Percentiles rank a stretch among this genome's conserved stretches.
Conservation (phyloP, 176 grass and related monocot genomes). For the Carex littledalei region DNA sequence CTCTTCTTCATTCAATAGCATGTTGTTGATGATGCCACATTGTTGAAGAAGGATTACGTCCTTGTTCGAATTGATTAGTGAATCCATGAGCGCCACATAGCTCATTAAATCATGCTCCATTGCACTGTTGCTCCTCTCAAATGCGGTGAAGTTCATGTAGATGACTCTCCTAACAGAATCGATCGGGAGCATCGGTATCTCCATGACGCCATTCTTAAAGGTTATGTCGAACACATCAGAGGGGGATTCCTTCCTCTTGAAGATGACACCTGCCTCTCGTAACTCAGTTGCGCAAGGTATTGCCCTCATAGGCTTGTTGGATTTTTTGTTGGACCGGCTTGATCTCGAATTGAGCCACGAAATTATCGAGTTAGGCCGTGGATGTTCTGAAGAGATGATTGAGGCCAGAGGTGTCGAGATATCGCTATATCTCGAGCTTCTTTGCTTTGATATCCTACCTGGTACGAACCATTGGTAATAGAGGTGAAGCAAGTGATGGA, state of each 20-base stretch:
- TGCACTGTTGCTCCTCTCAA: neutral
- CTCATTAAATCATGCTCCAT: slow-evolving; percentile 2
- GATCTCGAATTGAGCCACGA: slow-evolving; percentile 8
- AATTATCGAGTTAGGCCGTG: neutral
- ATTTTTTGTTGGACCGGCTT: neutral
- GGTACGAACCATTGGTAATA: slow-evolving; percentile 3
- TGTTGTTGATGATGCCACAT: slow-evolving; percentile 12
- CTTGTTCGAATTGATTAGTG: neutral
- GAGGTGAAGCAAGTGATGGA: slow-evolving; percentile 17
- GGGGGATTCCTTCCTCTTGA: slow-evolving; percentile 17
- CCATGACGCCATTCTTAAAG: neutral
- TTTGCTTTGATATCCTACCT: neutral
- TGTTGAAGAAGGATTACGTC: slow-evolving; percentile 16
- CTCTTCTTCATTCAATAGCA: slow-evolving; percentile 15
- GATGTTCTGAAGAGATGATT: too few species aligned
- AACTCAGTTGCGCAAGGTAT: slow-evolving; percentile 24
- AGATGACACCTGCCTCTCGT: slow-evolving; percentile 12
- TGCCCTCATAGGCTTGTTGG: neutral
- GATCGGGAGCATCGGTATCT: neutral
- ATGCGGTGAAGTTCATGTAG: neutral
- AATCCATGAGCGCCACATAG: slow-evolving; percentile 19
- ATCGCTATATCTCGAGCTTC: neutral
- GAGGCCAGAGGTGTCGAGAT: neutral
- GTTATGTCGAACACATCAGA: slow-evolving; percentile 11
- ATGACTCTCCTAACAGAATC: neutral